Evolutionary conservation across 1,284 basidiomycete species (phyloP), one percentile per base, ranked within the genome.

Genomic region (Cutaneotrichosporon sp.): DNA sequence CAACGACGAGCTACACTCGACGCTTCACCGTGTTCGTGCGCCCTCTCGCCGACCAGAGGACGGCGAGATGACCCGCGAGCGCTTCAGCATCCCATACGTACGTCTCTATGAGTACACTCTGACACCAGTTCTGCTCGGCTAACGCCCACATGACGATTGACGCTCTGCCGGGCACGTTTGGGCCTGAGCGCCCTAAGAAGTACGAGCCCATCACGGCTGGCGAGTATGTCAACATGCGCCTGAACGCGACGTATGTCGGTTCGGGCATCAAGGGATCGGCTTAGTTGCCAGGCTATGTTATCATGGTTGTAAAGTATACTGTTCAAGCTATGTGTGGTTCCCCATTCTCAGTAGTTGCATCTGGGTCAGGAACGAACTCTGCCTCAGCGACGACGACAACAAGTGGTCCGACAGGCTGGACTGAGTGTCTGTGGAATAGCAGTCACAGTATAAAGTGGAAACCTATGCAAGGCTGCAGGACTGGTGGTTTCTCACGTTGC

Each of bases 11-110:
- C 84, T 88, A 34, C 83, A 84, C 67, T 87, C 86, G 65, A 86
- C 86, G 0, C 74, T 86, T 14, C 86, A 88, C 72, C 84, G 86
- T 9, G 87, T 88, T 11, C 81, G 83, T 36, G 82, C 84, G 0
- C 86, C 86, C 1, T 75, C 73, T 0, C 60, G 72, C 26, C 57
- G 62, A 18, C 60, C 65, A 11, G 71, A 67, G 8, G 55, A 68
- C 10, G 72, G 77, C 49, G 82, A 78, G 6, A 79, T 82, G 72
- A 81, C 83, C 1, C 83, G 82, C 4, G 81, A 83, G 56, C 78
- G 86, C 42, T 87, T 84, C 70, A 86, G 85, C 0, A 86, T 86
- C 62, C 85, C 86, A 52, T 86, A 86, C 67, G 85, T 86, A 64
- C 65, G 84, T 76, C 21, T 4, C 52, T 36, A 52, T 13, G n/a